Conservation (phyloP, 176 grass and related monocot genomes). For the Bothriochloa decipiens region DNA sequence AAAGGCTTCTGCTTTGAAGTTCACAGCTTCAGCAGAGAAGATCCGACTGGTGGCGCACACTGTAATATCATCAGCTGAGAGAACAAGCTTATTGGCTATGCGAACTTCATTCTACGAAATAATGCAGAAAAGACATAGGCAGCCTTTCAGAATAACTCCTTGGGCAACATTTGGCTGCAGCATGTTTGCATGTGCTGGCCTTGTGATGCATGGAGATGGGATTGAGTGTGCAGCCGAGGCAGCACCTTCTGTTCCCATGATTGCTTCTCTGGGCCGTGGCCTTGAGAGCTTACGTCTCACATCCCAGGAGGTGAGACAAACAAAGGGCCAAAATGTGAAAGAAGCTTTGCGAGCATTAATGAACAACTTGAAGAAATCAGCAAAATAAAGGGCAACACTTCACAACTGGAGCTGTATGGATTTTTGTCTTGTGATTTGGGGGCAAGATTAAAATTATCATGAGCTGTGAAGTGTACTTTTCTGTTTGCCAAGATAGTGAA, state of each 20-base stretch:
- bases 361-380: conserved; percentile 66
- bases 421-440: no score
- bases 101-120: conserved; percentile 93
- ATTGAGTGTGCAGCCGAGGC: conserved; percentile 83
- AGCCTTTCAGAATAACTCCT: conserved; percentile 64
- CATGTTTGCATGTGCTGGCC: conserved; percentile 63
- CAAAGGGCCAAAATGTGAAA: conserved; percentile 63
- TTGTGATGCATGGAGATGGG: conserved; percentile 73
- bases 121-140: conserved; percentile 73
- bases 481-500: conserved; percentile 25
- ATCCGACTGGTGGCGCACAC: conserved; percentile 75
- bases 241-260: conserved; percentile 70
- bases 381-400: conserved; percentile 49
- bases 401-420: background rate
- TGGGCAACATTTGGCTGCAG: conserved; percentile 87
- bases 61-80: conserved; percentile 70
- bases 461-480: no score
- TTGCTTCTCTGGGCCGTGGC: conserved; percentile 77
- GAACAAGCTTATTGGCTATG: conserved; percentile 83
- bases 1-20: conserved; percentile 61
- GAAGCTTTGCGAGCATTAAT: conserved; percentile 71
- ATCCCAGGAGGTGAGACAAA: conserved; percentile 65
- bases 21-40: conserved; percentile 76
- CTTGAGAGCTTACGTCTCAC: conserved; percentile 73
- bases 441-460: no score